These are phyloP conservation scores for Trebouxia sp. DNA, from an alignment of 139 green algal genomes.

Conservation along the genomic window DNA sequence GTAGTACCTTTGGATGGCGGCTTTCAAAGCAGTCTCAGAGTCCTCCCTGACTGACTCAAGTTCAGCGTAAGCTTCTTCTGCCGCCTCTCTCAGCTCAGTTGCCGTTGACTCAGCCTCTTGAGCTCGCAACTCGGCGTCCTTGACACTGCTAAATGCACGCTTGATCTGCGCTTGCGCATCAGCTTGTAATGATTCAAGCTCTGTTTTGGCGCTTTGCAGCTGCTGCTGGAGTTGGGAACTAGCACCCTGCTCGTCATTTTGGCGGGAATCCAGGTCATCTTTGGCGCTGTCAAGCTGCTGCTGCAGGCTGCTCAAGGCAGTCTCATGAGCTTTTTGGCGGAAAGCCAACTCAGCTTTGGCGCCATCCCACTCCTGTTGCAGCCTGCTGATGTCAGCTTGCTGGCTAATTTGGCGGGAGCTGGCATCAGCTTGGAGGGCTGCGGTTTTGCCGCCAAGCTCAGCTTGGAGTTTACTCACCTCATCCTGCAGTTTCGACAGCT, in stretches of 20 bases:
- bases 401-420: background rate
- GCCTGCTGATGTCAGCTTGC: background rate
- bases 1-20: background rate
- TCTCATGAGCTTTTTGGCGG: background rate
- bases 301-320: background rate
- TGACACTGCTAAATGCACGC: background rate
- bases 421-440: background rate
- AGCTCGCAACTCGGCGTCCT: background rate
- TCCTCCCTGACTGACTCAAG: slow-evolving; percentile 26
- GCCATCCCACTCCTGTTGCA: background rate
- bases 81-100: slow-evolving; percentile 18
- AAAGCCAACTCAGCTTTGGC: background rate
- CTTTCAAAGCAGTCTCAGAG: background rate
- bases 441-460: slow-evolving; percentile 15
- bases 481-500: background rate
- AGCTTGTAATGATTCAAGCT: background rate
- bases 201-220: background rate
- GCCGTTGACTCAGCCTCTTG: background rate
- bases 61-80: slow-evolving; percentile 22
- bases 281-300: background rate
- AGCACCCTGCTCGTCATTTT: background rate
- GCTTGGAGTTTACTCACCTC: background rate
- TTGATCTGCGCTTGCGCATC: slow-evolving; percentile 10
- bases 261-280: background rate
- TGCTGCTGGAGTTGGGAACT: background rate